Evolutionary conservation across 352 stramenopile genomes (phyloP), one percentile per base, ranked within the genome.

Genomic region (Phytophthora brassicae): DNA sequence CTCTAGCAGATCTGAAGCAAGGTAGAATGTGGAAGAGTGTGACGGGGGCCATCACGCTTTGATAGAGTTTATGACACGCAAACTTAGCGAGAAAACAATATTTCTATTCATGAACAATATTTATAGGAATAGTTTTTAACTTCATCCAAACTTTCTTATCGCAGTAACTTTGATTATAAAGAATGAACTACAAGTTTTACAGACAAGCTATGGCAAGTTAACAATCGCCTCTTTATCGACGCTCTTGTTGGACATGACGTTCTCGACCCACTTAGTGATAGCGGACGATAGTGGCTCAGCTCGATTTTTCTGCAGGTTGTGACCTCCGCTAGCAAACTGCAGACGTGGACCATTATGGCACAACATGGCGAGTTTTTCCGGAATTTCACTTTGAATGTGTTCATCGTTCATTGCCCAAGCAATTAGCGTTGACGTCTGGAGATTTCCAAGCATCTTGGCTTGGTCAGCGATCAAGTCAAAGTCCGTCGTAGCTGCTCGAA

Each of bases 221-320:
- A 45, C 38, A 26, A 45, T 45, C 8, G 6, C 17, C 29, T 55
- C n/a, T 17, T 19, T 38, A 12, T 33, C 24, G 2, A 38, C 12
- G 19, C 13, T 59, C 22, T 31, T 44, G 7, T 19, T 16, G 22
- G 14, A 31, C 17, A 63, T 1, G 14, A 64, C 29, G 12, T 38
- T 4, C 28, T 41, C 16, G 23, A 63, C 64, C 70, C 74, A 82
- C 42, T 66, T 43, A 2, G 56, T 22, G 22, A 77, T 47, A 20
- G 69, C 42, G 7, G 20, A 33, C 0, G 70, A 56, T 33, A 82
- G 60, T 20, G 74, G 43, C 16, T 64, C 56, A 4, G 68, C 78
- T 19, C 73, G 63, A n/a, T 68, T 80, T 59, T 83, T 83, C 42
- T 85, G 75, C 23, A 87, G 66, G 42, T 84, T 85, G 66, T 85